Conservation (phyloP, 2,329 filamentous ascomycete genomes). For the Fusarium haematococcum region DNA sequence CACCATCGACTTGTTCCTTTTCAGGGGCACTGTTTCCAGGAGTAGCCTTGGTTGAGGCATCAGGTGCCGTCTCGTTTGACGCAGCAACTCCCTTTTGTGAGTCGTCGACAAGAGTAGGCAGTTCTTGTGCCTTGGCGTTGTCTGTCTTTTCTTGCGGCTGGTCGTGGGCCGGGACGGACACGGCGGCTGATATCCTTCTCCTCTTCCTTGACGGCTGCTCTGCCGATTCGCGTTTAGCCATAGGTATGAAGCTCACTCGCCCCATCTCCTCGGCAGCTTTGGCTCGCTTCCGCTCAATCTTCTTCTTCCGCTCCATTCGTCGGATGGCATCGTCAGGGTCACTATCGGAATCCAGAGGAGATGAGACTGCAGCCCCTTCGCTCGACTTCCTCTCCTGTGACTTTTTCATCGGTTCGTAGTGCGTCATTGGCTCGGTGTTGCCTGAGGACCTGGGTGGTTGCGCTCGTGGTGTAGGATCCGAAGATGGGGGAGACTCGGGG, state of each 20-base stretch:
- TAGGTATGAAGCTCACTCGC: constrained; percentile 53
- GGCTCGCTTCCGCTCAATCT: constrained; percentile 53
- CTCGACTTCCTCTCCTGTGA: constrained; percentile 57
- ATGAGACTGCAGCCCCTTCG: constrained; percentile 39
- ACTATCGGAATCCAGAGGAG: constrained; percentile 45
- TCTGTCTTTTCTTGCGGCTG: background rate
- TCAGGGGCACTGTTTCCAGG: constrained; percentile 39
- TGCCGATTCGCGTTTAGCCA: constrained; percentile 29
- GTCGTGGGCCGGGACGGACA: background rate
- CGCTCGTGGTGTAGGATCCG: constrained; percentile 35
- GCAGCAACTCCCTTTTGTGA: constrained; percentile 41
- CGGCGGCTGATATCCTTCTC: constrained; percentile 29
- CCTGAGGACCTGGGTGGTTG: constrained; percentile 37
- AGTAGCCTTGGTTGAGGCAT: constrained; percentile 50
- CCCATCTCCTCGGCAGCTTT: constrained; percentile 56
- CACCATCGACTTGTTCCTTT: constrained; percentile 16
- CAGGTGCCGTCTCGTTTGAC: constrained; percentile 41
- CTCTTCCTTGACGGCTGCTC: constrained; percentile 46
- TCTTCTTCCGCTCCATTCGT: constrained; percentile 51
- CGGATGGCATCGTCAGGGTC: constrained; percentile 52
- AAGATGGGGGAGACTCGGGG: constrained; percentile 52
- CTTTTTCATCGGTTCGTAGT: constrained; percentile 60
- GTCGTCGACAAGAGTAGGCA: constrained; percentile 36
- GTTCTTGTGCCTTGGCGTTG: constrained; percentile 19
- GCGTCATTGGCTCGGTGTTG: constrained; percentile 50